Evolutionary conservation across 2,329 filamentous ascomycete species (phyloP).

Genomic region (Phialophora chinensis): DNA sequence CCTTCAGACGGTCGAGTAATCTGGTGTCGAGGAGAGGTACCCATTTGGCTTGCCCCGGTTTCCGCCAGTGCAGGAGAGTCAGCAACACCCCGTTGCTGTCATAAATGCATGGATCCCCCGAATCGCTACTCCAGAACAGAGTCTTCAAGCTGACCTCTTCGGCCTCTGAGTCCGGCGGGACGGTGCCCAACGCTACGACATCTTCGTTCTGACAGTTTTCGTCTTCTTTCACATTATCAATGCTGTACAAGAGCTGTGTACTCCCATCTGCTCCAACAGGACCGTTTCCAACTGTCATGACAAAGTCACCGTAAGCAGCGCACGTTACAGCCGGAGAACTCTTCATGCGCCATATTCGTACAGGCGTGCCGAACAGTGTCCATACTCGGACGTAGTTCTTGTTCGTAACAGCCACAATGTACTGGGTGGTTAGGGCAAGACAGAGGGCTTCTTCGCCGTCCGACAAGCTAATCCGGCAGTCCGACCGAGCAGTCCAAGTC

Average conservation of each 20-base stretch:
- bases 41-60: conserved; percentile 84
- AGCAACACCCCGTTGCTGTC: conserved; percentile 89
- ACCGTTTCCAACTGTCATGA: conserved; percentile 95
- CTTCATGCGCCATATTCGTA: conserved; percentile 89
- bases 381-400: conserved; percentile 90
- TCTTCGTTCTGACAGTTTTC: conserved; percentile 96
- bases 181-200: conserved; percentile 74
- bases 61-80: conserved; percentile 88
- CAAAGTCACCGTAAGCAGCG: conserved; percentile 91
- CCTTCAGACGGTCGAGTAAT: conserved; percentile 78
- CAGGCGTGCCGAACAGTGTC: conserved; percentile 88
- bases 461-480: conserved; percentile 90
- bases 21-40: conserved; percentile 90
- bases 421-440: conserved; percentile 89
- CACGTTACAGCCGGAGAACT: conserved; percentile 89
- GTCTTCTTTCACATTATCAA: conserved; percentile 92
- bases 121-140: conserved; percentile 91
- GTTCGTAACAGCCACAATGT: conserved; percentile 85
- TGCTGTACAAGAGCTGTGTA: conserved; percentile 82
- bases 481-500: conserved; percentile 87
- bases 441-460: conserved; percentile 83
- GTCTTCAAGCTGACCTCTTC: conserved; percentile 74
- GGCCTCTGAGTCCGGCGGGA: conserved; percentile 30
- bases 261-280: conserved; percentile 78
- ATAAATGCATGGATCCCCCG: conserved; percentile 95